These are phyloP conservation scores for Retiboletus flavoniger DNA, from an alignment of 1,284 basidiomycete genomes.

Conservation along the genomic window DNA sequence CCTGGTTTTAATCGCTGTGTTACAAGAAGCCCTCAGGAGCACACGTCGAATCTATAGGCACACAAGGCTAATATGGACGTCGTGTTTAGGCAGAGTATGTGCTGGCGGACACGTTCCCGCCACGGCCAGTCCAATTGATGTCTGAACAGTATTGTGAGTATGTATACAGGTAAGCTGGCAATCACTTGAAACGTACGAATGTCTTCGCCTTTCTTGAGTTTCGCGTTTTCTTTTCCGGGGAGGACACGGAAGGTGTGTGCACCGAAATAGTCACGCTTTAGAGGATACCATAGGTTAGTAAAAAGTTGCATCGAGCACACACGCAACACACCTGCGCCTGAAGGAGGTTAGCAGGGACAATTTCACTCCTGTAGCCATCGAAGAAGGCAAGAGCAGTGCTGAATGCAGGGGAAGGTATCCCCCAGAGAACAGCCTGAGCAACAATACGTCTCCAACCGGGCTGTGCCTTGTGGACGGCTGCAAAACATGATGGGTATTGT, in stretches of 20 bases:
- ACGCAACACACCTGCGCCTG: constrained; percentile 75
- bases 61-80: constrained; percentile 1
- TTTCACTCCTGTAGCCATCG: constrained; percentile 93
- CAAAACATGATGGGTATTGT: constrained; percentile 1
- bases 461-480: constrained; percentile 91
- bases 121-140: constrained; percentile 92
- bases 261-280: constrained; percentile 86
- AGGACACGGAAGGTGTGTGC: constrained; percentile 94
- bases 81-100: constrained; percentile 81
- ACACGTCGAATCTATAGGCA: constrained; percentile 20
- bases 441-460: constrained; percentile 98
- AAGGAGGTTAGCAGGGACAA: constrained; percentile 91
- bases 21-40: not conserved
- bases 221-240: constrained; percentile 84
- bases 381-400: constrained; percentile 98
- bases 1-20: constrained; percentile 14
- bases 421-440: constrained; percentile 96
- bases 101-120: constrained; percentile 89
- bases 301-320: not conserved
- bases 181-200: constrained; percentile 64
- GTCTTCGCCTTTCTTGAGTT: constrained; percentile 78
- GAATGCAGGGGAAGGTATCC: constrained; percentile 94
- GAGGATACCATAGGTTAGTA: constrained; percentile 34
- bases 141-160: constrained; percentile 42
- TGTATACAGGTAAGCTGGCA: constrained; percentile 5